Evolutionary conservation across 257 asterid genomes (phyloP), one percentile per base, ranked within the genome.

Genomic region (Solanum etuberosum): DNA sequence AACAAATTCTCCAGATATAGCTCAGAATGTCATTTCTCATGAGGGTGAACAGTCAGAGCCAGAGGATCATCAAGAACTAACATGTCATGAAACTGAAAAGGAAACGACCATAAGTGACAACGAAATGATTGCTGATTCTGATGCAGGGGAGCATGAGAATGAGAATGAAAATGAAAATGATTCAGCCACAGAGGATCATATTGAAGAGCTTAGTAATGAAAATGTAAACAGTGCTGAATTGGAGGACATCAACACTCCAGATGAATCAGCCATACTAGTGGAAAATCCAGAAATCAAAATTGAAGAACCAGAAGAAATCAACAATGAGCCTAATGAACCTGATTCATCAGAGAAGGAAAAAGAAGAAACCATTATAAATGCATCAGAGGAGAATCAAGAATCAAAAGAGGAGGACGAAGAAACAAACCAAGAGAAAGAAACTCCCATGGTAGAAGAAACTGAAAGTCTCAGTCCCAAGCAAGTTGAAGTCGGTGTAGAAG

Each of bases 1-100:
- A 40, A 18, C 57, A 34, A 67, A 27, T 51, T 59, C 77, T 82
- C 89, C 84, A 29, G 70, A 78, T 46, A 59, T 34, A 38, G 85
- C 20, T 71, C 87, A 74, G 31, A 86, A 86, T 71, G 83, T 83
- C 42, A 86, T 88, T 73, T 88, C 88, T 18, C 87, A n/a, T n/a
- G 71, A 87, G 48, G 71, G 70, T 25, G 92, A 90, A 32, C 92
- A 90, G 57, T 89, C 76, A n/a, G 92, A 88, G 29, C 37, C 90
- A 31, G 90, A 88, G 87, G 86, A 51, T 74, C 94, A 91, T 88
- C 86, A 89, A 68, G 92, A 92, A 84, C 70, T 89, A 71, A 86
- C 42, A 6, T 73, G 81, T 37, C 82, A 90, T 35, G 87, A 57
- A 7, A 85, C 37, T 3, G 85, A 29, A 29, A 87, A 86, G 81